phyloP scores from a whole-genome alignment of 2,329 filamentous ascomycete genomes.

The Cordyceps pruinosa region DNA sequence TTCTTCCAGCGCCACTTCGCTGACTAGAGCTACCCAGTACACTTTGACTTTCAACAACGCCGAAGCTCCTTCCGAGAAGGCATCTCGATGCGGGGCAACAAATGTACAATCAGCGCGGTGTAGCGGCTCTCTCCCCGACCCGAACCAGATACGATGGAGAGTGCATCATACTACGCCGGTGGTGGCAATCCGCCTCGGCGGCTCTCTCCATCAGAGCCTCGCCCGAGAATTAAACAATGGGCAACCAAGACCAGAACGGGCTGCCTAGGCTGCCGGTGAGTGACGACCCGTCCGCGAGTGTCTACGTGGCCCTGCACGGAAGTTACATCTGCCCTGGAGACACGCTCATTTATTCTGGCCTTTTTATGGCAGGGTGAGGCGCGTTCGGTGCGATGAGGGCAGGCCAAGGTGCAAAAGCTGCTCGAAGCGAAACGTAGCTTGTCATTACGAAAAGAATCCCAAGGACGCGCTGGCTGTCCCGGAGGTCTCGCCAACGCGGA shows the following conservation, averaged over 20 bases:
- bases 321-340: neutral
- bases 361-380: neutral
- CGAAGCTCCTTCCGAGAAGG: too few relatives aligned
- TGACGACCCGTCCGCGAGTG: neutral
- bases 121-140: neutral
- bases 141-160: neutral
- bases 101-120: neutral
- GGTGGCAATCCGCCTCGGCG: neutral
- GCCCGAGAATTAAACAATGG: neutral
- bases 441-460: neutral
- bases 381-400: neutral
- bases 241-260: neutral
- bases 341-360: neutral
- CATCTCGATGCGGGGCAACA: neutral
- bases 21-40: neutral
- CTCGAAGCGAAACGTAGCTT: neutral
- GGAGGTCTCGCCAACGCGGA: neutral
- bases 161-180: neutral
- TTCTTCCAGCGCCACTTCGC: neutral
- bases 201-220: neutral
- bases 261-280: neutral
- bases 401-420: neutral
- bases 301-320: neutral
- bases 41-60: too few relatives aligned
- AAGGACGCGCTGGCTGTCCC: neutral